Percentiles rank a stretch among this genome's conserved stretches.
Evolutionary conservation across 2,329 filamentous ascomycete genomes (phyloP).

Genomic region (Acrocalymma vagum): DNA sequence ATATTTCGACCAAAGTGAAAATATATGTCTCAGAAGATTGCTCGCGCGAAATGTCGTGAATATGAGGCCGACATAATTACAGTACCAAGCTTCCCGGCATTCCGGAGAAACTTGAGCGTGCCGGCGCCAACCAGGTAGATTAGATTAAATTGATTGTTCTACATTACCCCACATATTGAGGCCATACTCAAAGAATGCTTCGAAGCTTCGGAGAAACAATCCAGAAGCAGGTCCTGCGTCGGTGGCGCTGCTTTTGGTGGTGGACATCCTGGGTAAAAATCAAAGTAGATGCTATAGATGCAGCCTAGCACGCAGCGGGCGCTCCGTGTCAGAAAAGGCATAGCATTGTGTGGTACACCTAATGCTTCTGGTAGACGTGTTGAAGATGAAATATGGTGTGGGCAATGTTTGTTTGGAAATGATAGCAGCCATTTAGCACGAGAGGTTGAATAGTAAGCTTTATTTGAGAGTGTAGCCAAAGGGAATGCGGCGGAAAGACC

Average conservation of each 20-base stretch:
- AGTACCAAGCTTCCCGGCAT: slow-evolving; percentile 21
- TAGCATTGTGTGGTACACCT: too few species aligned
- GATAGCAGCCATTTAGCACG: too few species aligned
- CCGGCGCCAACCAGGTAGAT: slow-evolving; percentile 30
- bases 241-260: slow-evolving; percentile 5
- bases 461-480: too few species aligned
- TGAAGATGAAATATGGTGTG: too few species aligned
- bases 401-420: not conserved
- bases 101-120: slow-evolving; percentile 19
- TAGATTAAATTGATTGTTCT: slow-evolving; percentile 34
- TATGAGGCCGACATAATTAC: slow-evolving; percentile 6
- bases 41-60: too few species aligned
- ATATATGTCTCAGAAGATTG: too few species aligned
- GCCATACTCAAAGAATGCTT: slow-evolving; percentile 10
- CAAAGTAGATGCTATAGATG: too few species aligned
- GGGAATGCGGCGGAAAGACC: too few species aligned
- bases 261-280: not conserved
- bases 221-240: slow-evolving; percentile 11
- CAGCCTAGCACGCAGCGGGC: too few species aligned
- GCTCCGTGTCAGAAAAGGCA: slow-evolving; percentile 26
- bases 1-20: not conserved
- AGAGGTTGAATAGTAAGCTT: too few species aligned
- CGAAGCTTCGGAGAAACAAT: slow-evolving; percentile 28
- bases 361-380: too few species aligned
- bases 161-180: slow-evolving; percentile 27